Base-by-base conservation (phyloP, 805 yeast genomes). In the Pichia cephalocereana region DNA sequence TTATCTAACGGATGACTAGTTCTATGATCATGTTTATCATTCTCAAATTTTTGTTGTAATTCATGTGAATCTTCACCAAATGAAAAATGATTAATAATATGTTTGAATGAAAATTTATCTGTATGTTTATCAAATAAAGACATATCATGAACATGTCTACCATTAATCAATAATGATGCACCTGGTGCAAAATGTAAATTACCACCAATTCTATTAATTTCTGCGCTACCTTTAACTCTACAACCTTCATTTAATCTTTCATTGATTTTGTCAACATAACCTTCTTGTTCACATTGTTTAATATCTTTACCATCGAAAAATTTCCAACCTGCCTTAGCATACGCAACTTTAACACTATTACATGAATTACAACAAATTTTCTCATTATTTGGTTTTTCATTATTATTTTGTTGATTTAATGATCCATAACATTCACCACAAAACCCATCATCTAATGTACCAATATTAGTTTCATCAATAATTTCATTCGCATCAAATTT, bases 171-270 rank as follows among this genome's bases (percentile, higher is more conserved):
- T 58, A 72, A 74, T 2, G 95, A 80, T 27, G 84, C 80, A 39
- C 99, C 99, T 5, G 99, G 98, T 1, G 97, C 96, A 73, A 93
- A 89, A 69, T 93, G 98, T 53, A 93, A 68, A 59, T 87, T 85
- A 43, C 99, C 99, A 23, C 84, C 82, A 41, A 93, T 84, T 67
- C 95, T 79, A 66, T 86, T 86, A 60, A 93, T 79, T 56, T 78
- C 70, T 8, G 95, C 83, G 23, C 76, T 71, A 31, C 99, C 99
- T 53, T 76, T 74, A 39, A 93, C 73, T 54, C 95, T 76, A 67
- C 99, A 93, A 28, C 99, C 99, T 67, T 91, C 96, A 49, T 72
- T 61, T 46, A 86, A 68, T 57, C 83, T 74, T 15, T 72, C 75
- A 45, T 70, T 72, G 46, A 90, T 65, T 40, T 68, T 71, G n/a